Percentiles rank a stretch among this genome's conserved stretches.
These are phyloP conservation scores for Elymus sibiricus DNA, from an alignment of 176 grass and related monocot species.

Conservation along the genomic window DNA sequence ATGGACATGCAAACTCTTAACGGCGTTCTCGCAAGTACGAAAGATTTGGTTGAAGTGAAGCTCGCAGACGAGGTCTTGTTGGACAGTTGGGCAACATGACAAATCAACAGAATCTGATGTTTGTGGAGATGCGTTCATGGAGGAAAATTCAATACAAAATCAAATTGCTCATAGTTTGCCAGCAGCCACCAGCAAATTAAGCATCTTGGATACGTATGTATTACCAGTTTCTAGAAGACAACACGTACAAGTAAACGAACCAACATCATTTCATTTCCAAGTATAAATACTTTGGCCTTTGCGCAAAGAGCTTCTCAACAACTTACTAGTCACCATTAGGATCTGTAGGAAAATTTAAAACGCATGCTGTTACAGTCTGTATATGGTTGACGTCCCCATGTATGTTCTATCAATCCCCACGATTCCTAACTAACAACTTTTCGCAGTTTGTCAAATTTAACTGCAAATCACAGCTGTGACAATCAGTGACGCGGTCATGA, in stretches of 20 bases:
- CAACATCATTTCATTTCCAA: background rate
- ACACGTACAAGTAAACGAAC: background rate
- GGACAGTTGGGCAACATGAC: background rate
- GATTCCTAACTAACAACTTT: constrained; percentile 6
- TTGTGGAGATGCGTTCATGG: background rate
- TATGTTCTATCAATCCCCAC: background rate
- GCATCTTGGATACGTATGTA: background rate
- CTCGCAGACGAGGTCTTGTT: background rate
- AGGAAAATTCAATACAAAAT: background rate
- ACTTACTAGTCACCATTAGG: background rate
- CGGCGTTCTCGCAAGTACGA: too few species aligned
- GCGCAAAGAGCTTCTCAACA: constrained; percentile 1
- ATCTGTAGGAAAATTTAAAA: background rate
- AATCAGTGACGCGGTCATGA: background rate
- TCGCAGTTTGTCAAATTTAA: background rate
- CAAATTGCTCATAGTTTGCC: background rate
- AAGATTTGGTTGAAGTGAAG: too few species aligned
- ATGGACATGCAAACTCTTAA: too few species aligned
- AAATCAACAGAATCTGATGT: background rate
- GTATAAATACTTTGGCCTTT: background rate
- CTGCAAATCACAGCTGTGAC: constrained; percentile 13
- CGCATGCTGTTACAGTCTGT: background rate
- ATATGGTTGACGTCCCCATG: background rate
- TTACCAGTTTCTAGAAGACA: background rate
- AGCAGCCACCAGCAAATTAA: background rate